Base-by-base conservation (phyloP, 2,329 filamentous ascomycete species). In the Alternaria hordeiaustralica region DNA sequence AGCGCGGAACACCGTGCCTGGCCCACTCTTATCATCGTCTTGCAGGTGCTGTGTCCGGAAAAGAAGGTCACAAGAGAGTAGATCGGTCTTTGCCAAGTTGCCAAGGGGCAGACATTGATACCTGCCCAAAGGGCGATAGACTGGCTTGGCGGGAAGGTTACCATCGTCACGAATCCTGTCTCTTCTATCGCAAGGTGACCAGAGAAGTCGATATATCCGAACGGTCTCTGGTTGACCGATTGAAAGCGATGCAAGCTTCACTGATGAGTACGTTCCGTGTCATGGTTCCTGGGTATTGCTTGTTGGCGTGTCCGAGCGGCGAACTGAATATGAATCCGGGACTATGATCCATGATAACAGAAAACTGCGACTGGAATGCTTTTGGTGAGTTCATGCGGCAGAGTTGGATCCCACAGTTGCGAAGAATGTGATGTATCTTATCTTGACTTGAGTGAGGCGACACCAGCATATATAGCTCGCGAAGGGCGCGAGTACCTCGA, bases 21-120 rank as follows among this genome's bases (percentile, higher is more conserved):
- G 57, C 62, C 66, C 66, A 69, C 71, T 68, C 67, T 72, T 74
- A 76, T 73, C 72, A 60, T 44, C 30, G 43, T 49, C 49, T 44
- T 54, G 65, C 66, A 60, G 68, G 68, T 64, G 41, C 61, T 68
- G 70, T 63, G 71, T 75, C 70, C 58, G 68, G 69, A 74, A 71
- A 64, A 74, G 75, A 73, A 78, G 74, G 72, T 77, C 70, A 66
- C 63, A 77, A 76, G 72, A 68, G 56, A 64, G 62, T 67, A 63
- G 66, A 73, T 67, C 65, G 62, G 55, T 23, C 30, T 59, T 62
- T 62, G 60, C 60, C 60, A 62, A 62, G 60, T 50, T 68, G 74
- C 73, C 74, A 75, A 77, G 60, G 72, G 50, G 65, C 50, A 45
- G 55, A 66, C 41, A 33, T 55, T 72, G 60, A 64, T 72, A 77